A percentile compares a stretch with the other conserved stretches of the same genome.
phyloP scores from a whole-genome alignment of 2,329 filamentous ascomycete genomes.

The Stagonosporopsis chrysanthemi region DNA sequence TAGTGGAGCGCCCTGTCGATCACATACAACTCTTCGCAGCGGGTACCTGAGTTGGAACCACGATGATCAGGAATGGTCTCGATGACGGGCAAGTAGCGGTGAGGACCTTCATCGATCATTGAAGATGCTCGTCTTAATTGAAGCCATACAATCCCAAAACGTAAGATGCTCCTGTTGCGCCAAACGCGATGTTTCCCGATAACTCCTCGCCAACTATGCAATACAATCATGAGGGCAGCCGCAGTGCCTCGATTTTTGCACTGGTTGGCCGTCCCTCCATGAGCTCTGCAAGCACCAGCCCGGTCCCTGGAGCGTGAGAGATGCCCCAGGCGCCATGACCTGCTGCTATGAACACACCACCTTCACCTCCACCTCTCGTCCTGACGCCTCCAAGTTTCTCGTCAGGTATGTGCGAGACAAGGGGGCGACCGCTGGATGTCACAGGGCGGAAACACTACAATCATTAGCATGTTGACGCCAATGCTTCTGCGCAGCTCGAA shows the following conservation, averaged over 20 bases:
- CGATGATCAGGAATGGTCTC: slow-evolving; percentile 1
- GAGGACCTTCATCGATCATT: slow-evolving; percentile 7
- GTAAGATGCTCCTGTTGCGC: slow-evolving; percentile 2
- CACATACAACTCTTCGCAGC: slow-evolving; percentile 2
- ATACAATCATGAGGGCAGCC: slow-evolving; percentile 29
- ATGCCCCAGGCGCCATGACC: slow-evolving; percentile 81
- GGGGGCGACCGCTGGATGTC: slow-evolving; percentile 68
- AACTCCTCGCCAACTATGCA: not conserved
- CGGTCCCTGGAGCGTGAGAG: slow-evolving; percentile 67
- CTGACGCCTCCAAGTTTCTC: slow-evolving; percentile 61
- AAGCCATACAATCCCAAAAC: not conserved
- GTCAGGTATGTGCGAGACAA: slow-evolving; percentile 67
- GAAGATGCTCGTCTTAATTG: not conserved
- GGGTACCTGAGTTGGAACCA: slow-evolving; percentile 12
- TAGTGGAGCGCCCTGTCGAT: slow-evolving; percentile 17
- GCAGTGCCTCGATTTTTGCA: slow-evolving; percentile 65
- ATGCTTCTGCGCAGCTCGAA: not conserved
- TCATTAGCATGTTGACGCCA: not conserved
- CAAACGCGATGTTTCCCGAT: slow-evolving; percentile 1
- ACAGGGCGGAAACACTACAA: slow-evolving; percentile 73
- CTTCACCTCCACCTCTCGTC: slow-evolving; percentile 54
- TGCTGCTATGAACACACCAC: slow-evolving; percentile 73
- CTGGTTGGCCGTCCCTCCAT: slow-evolving; percentile 65
- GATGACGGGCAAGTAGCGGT: slow-evolving; percentile 1
- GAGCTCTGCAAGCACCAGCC: slow-evolving; percentile 74